These are phyloP conservation scores for Rosa persica DNA, from an alignment of 306 rosid species.

Conservation along the genomic window DNA sequence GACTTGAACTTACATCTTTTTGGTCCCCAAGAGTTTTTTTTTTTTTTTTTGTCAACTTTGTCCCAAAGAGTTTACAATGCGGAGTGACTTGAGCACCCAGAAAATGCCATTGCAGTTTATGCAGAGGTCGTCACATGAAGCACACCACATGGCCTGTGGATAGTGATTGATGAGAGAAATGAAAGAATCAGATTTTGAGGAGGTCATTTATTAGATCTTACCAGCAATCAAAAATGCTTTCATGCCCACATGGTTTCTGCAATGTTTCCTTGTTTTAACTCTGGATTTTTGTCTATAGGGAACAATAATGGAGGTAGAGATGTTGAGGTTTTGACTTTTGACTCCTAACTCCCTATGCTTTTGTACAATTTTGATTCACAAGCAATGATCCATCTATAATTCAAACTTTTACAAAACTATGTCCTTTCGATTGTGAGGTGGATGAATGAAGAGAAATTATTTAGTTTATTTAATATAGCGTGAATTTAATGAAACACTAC, in stretches of 20 bases:
- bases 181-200: slow-evolving; percentile 19
- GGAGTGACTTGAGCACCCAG: slow-evolving; percentile 27
- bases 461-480: too few species aligned
- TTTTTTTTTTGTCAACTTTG: too few species aligned
- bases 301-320: slow-evolving; percentile 39
- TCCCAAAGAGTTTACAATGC: slow-evolving; percentile 19
- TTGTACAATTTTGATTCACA: slow-evolving; percentile 15
- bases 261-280: slow-evolving; percentile 27
- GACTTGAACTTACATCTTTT: slow-evolving; percentile 28
- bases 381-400: slow-evolving; percentile 20
- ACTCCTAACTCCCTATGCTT: slow-evolving; percentile 6
- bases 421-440: background rate
- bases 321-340: slow-evolving; percentile 30
- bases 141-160: slow-evolving; percentile 35
- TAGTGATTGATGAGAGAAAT: slow-evolving; percentile 38
- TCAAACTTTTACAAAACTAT: background rate
- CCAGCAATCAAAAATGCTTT: slow-evolving; percentile 30
- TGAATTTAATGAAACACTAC: too few species aligned
- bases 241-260: slow-evolving; percentile 46
- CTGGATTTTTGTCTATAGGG: slow-evolving; percentile 39
- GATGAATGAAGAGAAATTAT: background rate
- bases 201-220: slow-evolving; percentile 45
- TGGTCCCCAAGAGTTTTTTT: background rate
- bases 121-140: slow-evolving; percentile 44
- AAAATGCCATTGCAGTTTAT: slow-evolving; percentile 36